Base-by-base conservation (phyloP, 345 rosid species). In the Aegle marmelos region DNA sequence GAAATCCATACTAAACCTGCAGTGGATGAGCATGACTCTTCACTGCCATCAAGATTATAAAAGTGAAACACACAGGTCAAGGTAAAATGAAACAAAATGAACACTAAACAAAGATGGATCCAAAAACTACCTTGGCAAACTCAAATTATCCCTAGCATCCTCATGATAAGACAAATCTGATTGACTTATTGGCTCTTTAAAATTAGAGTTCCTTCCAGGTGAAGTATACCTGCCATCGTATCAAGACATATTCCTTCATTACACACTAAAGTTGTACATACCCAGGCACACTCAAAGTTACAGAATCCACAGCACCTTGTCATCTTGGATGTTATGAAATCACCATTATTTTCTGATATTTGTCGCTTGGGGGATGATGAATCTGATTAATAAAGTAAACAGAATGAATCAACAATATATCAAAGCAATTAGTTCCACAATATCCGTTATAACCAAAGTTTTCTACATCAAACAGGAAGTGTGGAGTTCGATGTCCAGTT, bases 11-110 rank as follows among this genome's bases (percentile, higher is more conserved):
- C 36, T 75, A 73, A 78, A 94, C 98, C 97, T 91, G 97, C 94
- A 70, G 87, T 86, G 78, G 97, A 92, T 14, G 93, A 90, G 95
- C 92, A 86, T 34, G 98, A 94, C 83, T 92, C 97, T 80, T 91
- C 97, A 76, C 98, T 92, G 92, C 86, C 69, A 86, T 74, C 76
- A 79, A 72, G 80, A 75, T 79, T 48, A 72, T 27, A 13, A 71
- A 65, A 79, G 66, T 70, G 72, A 79, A 83, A 80, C 60, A 72
- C 74, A 6, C 41, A 69, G 71, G 78, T 48, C 36, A 63, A 34
- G 71, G 16, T 53, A 33, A 56, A 45, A 53, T 57, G 53, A 69
- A 60, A n/a, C 14, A 22, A 34, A 68, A 67, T 31, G 65, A 31
- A 81, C 78, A 76, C 45, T 59, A 30, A 79, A 79, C 75, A 76